phyloP scores from a whole-genome alignment of 1,284 basidiomycete species.

The Porogramme epimiltina region DNA sequence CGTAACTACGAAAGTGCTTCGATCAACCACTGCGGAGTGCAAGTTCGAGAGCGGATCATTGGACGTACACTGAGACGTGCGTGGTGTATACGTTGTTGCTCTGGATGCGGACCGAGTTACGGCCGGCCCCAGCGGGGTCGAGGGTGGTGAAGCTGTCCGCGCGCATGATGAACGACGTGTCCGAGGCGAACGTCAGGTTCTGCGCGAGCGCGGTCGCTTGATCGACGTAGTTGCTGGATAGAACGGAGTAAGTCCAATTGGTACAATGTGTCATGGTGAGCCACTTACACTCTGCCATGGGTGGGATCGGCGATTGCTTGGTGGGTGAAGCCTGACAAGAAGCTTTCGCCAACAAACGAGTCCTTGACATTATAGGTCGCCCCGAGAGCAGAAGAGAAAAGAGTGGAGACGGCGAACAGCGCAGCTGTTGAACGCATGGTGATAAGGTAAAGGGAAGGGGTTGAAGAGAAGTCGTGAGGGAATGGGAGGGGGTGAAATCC shows the following conservation, averaged over 20 bases:
- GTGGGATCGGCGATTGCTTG: conserved; percentile 61
- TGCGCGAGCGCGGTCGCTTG: conserved; percentile 33
- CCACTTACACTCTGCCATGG: conserved; percentile 59
- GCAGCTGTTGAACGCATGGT: conserved; percentile 27
- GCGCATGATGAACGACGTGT: conserved; percentile 42
- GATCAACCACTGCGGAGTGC: background rate
- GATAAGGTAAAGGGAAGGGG: background rate
- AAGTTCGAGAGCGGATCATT: background rate
- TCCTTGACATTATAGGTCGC: conserved; percentile 46
- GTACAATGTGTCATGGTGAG: background rate
- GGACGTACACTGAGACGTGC: conserved; percentile 57
- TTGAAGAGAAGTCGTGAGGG: background rate
- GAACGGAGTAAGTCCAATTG: background rate
- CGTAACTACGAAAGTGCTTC: conserved; percentile 33
- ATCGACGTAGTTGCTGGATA: conserved; percentile 37
- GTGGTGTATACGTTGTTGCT: conserved; percentile 54
- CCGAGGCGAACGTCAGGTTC: conserved; percentile 35
- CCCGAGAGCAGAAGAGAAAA: conserved; percentile 24
- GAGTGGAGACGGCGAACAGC: conserved; percentile 22
- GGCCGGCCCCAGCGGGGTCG: conserved; percentile 47
- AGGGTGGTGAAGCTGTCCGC: conserved; percentile 53
- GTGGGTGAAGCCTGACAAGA: conserved; percentile 51
- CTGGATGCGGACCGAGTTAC: conserved; percentile 60
- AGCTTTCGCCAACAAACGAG: conserved; percentile 48
- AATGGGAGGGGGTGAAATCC: conserved; percentile 14